These are phyloP conservation scores for Uronychia setigera DNA, from an alignment of 73 alveolate genomes.

Conservation along the genomic window DNA sequence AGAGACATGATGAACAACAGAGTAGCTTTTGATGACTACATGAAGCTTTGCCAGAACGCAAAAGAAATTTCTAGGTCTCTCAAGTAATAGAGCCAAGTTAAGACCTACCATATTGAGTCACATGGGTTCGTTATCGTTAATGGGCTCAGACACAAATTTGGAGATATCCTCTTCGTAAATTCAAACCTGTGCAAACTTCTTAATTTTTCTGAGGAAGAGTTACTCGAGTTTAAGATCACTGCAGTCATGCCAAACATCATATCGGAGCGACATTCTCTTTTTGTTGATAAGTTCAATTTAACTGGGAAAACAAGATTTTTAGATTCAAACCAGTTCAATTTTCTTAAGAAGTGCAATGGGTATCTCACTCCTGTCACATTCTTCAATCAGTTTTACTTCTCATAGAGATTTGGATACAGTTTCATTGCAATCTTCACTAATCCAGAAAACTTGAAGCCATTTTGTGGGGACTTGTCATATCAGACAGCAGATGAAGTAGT, in stretches of 20 bases:
- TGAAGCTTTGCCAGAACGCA: not conserved
- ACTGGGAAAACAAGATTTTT: not conserved
- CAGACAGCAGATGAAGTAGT: not conserved
- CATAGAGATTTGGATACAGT: not conserved
- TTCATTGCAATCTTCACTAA: not conserved
- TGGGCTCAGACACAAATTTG: not conserved
- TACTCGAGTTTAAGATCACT: not conserved
- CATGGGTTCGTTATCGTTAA: not conserved
- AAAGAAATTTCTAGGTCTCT: not conserved
- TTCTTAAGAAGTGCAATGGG: not conserved
- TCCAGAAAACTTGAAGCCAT: not conserved
- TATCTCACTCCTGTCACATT: not conserved
- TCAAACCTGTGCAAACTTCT: not conserved
- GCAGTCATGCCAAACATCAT: not conserved
- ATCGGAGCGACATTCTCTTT: not conserved
- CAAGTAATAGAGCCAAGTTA: not conserved
- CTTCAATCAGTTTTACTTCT: not conserved
- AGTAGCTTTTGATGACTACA: not conserved
- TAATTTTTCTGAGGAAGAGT: not conserved
- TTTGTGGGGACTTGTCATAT: not conserved
- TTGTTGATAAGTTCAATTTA: not conserved
- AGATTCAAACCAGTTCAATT: not conserved
- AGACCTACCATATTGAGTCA: not conserved
- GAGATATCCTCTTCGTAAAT: not conserved
- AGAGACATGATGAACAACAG: not conserved